These are phyloP conservation scores for Epichloe sp. DNA, from an alignment of 2,329 filamentous ascomycete species.

Conservation along the genomic window DNA sequence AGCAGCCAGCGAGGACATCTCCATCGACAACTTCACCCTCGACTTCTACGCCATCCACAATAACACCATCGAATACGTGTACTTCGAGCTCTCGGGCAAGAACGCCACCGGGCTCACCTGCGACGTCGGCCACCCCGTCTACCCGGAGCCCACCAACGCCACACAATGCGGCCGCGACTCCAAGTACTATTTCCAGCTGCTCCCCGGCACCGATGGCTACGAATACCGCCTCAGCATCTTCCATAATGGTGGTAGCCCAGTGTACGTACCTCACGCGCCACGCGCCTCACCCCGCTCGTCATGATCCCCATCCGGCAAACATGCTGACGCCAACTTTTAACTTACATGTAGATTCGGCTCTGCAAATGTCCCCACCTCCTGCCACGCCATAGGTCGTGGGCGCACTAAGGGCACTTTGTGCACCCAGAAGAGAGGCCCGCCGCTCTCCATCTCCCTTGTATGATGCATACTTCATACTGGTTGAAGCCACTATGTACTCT, in stretches of 20 bases:
- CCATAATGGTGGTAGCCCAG: conserved; percentile 1
- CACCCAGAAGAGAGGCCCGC: no score
- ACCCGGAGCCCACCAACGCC: conserved; percentile 11
- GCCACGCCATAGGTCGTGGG: accelerated
- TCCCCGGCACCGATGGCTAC: conserved; percentile 3
- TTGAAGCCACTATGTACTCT: no score
- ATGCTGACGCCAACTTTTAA: neutral
- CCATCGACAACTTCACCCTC: conserved; percentile 3
- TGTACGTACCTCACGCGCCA: conserved; percentile 6
- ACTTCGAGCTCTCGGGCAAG: conserved; percentile 12
- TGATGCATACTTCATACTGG: no score
- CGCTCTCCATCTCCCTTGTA: no score
- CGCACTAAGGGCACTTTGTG: no score
- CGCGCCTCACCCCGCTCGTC: neutral
- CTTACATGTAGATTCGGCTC: accelerated
- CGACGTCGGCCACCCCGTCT: conserved; percentile 4
- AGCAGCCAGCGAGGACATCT: conserved; percentile 11
- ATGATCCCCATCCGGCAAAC: neutral
- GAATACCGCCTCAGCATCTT: neutral
- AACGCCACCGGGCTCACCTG: conserved; percentile 10
- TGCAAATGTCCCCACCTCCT: neutral
- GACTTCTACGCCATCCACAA: no score
- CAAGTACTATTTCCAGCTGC: conserved; percentile 17
- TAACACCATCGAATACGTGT: conserved; percentile 6
- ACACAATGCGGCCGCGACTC: conserved; percentile 13